phyloP scores from a whole-genome alignment of 2,329 filamentous ascomycete species.

The Claviceps sp. region DNA sequence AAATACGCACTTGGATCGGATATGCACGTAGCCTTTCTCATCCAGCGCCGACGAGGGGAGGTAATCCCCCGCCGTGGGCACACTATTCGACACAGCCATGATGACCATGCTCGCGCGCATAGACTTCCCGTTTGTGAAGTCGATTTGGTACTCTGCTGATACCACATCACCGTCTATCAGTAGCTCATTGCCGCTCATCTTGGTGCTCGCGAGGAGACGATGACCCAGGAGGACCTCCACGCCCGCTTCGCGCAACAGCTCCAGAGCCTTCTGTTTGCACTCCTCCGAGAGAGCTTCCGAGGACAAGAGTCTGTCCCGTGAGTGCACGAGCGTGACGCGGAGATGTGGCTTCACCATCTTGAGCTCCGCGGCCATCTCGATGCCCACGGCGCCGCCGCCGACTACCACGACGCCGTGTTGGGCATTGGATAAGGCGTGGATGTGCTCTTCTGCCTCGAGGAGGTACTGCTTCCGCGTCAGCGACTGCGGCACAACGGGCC shows the following conservation, averaged over 20 bases:
- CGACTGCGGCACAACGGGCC: slow-evolving; percentile 60
- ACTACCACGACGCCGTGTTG: slow-evolving; percentile 53
- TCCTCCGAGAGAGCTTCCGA: slow-evolving; percentile 59
- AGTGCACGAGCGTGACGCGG: slow-evolving; percentile 63
- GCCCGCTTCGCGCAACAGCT: slow-evolving; percentile 45
- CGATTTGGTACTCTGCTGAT: slow-evolving; percentile 31
- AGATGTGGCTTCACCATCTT: slow-evolving; percentile 52
- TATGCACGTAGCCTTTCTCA: slow-evolving; percentile 51
- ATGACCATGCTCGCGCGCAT: slow-evolving; percentile 52
- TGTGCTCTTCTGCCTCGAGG: slow-evolving; percentile 45
- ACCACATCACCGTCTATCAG: slow-evolving; percentile 24
- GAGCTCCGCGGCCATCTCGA: slow-evolving; percentile 71
- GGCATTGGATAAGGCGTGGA: slow-evolving; percentile 38
- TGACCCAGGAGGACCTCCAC: slow-evolving; percentile 52
- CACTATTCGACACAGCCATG: slow-evolving; percentile 51
- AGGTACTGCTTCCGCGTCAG: slow-evolving; percentile 49
- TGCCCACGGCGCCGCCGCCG: slow-evolving; percentile 66
- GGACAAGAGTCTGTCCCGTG: slow-evolving; percentile 54
- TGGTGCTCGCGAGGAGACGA: slow-evolving; percentile 40
- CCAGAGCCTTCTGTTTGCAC: slow-evolving; percentile 48
- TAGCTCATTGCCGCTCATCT: slow-evolving; percentile 25
- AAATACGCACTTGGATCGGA: slow-evolving; percentile 36
- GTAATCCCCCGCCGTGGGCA: slow-evolving; percentile 45
- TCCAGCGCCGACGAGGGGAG: slow-evolving; percentile 46
- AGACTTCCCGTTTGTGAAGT: slow-evolving; percentile 45